A percentile compares a stretch with the other conserved stretches of the same genome.
Conservation (phyloP, 2,329 filamentous ascomycete species). For the Fusarium mangiferae region DNA sequence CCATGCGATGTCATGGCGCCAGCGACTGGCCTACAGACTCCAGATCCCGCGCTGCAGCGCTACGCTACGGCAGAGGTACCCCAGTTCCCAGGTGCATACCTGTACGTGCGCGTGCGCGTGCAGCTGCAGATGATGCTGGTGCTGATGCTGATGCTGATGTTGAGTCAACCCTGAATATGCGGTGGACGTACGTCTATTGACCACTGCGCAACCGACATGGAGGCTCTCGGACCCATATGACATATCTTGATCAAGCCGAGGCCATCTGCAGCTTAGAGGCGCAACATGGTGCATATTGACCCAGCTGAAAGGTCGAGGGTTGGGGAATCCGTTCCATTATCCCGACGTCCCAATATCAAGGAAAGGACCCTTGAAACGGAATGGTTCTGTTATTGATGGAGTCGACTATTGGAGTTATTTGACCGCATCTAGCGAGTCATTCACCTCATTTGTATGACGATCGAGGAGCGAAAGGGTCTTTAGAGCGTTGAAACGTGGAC, state of each 20-base stretch:
- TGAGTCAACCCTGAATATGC: slow-evolving; percentile 19
- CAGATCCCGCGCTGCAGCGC: slow-evolving; percentile 28
- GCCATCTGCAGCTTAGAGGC: slow-evolving; percentile 35
- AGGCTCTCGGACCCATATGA: slow-evolving; percentile 32
- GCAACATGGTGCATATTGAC: slow-evolving; percentile 32
- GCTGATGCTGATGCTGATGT: neutral
- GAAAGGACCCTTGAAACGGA: slow-evolving; percentile 20
- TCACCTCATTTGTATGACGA: neutral
- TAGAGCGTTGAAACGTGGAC: neutral
- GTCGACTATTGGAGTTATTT: neutral
- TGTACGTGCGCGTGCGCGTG: neutral
- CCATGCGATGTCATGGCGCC: neutral
- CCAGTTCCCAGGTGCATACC: slow-evolving; percentile 10
- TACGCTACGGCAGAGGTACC: slow-evolving; percentile 20
- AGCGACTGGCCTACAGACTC: slow-evolving; percentile 7
- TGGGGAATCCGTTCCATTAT: slow-evolving; percentile 11
- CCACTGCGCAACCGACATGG: slow-evolving; percentile 27
- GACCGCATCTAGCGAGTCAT: slow-evolving; percentile 23
- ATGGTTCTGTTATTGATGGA: neutral
- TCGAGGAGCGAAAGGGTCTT: neutral
- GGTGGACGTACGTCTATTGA: slow-evolving; percentile 23
- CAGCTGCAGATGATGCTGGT: slow-evolving; percentile 15
- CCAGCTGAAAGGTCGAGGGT: slow-evolving; percentile 37
- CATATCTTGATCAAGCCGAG: slow-evolving; percentile 28
- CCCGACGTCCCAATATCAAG: slow-evolving; percentile 7